Evolutionary conservation across 2,329 filamentous ascomycete genomes (phyloP), one percentile per base, ranked within the genome.

Genomic region (Didymella pomorum): DNA sequence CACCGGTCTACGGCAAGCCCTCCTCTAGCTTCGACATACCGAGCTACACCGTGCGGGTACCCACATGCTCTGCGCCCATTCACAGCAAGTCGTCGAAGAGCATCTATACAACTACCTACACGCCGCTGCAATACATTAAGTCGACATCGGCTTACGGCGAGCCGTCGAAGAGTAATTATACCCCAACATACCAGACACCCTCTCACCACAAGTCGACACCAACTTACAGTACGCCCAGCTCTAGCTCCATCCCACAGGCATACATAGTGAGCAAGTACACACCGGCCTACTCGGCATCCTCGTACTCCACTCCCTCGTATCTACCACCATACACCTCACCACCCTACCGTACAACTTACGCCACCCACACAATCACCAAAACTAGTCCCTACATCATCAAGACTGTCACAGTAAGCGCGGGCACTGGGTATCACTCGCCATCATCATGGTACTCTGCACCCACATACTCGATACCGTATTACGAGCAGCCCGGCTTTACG

Each of bases 301-400:
- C 28, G 3, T 9, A 51, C 48, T 23, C 48, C 37, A 41, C 29
- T 8, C 26, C 31, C 49, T 25, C 6, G 5, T n/a, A 35, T 6
- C 8, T 16, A n/a, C 16, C 31, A n/a, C 31, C 31, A 35, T 35
- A n/a, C 31, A n/a, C 31, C 14, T 16, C 31, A 35, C 14, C 31
- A 35, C 16, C 29, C 41, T 14, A 20, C 35, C 21, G 20, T 11
- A 51, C 46, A 7, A 43, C 51, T 18, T 56, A 56, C 16, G 41
- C 53, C 23, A 56, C 47, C 11, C n/a, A 20, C 8, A 39, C n/a
- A 1, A 20, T 39, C 35, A 39, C 35, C 18, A 18, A 39, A n/a
- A 39, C n/a, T n/a, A n/a, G n/a, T 11, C 35, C 35, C 8, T 10
- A 39, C n/a, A 12, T 39, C 35, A 39, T n/a, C 18, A 47, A 39